Evolutionary conservation across 139 green algal species (phyloP).

Genomic region (Coccomyxa sp.): DNA sequence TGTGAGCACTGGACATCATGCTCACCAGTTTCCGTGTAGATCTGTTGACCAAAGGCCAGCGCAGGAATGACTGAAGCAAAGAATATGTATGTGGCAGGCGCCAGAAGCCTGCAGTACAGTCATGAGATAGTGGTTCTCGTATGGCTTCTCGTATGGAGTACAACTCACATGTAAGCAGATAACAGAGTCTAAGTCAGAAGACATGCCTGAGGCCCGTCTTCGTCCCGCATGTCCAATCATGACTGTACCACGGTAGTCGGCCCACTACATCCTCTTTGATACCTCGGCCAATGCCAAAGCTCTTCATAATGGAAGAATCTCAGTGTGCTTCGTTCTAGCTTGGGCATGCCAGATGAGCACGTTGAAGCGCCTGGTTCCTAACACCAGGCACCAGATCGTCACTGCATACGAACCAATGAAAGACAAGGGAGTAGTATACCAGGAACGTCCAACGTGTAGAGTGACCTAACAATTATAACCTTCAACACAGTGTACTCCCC

Average conservation of each 20-base stretch:
- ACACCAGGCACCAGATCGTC: too few species aligned
- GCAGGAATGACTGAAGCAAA: slow-evolving; percentile 76
- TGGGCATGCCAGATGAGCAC: too few species aligned
- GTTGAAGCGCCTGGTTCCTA: too few species aligned
- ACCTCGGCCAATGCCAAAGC: not conserved
- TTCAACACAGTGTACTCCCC: too few species aligned
- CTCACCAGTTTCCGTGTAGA: slow-evolving; percentile 51
- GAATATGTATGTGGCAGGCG: slow-evolving; percentile 81
- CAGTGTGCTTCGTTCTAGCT: too few species aligned
- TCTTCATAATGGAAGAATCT: too few species aligned
- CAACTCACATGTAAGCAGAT: not conserved
- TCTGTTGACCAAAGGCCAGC: slow-evolving; percentile 83
- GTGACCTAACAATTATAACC: too few species aligned
- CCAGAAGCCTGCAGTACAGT: slow-evolving; percentile 74
- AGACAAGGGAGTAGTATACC: too few species aligned
- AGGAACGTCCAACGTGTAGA: too few species aligned
- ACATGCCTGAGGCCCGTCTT: not conserved
- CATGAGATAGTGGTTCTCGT: not conserved
- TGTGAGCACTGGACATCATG: too few species aligned
- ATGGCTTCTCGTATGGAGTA: not conserved
- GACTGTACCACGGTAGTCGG: not conserved
- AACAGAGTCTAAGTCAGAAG: not conserved
- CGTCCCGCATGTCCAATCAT: not conserved
- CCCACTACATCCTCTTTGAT: not conserved
- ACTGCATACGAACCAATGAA: too few species aligned